These are phyloP conservation scores for Trichopus zeylanicus DNA, from an alignment of 116 monocot species.

Conservation along the genomic window DNA sequence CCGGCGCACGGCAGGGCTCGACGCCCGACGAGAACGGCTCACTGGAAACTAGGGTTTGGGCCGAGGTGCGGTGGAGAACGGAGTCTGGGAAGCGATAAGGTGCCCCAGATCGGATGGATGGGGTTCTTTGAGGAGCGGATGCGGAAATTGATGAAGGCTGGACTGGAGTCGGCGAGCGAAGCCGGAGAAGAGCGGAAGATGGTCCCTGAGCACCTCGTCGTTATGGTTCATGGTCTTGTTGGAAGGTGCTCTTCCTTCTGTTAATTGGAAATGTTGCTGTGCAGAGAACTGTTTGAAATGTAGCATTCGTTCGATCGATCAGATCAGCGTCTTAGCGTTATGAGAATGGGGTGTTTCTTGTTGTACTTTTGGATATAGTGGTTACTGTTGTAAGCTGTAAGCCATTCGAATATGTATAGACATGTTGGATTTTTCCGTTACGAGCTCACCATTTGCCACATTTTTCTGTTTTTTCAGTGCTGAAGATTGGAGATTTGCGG, in stretches of 20 bases:
- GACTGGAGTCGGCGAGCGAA: not conserved
- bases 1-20: too few species aligned
- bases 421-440: not conserved
- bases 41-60: not conserved
- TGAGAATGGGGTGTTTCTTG: too few species aligned
- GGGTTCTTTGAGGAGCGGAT: not conserved
- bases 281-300: not conserved
- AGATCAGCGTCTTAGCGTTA: too few species aligned
- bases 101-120: not conserved
- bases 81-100: not conserved
- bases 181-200: not conserved
- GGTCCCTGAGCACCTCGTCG: conserved; percentile 2
- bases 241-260: not conserved
- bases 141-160: not conserved
- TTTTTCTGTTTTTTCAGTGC: conserved; percentile 45
- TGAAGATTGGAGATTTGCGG: conserved; percentile 82
- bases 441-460: not conserved
- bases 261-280: not conserved
- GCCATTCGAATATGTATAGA: not conserved
- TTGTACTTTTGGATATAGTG: too few species aligned
- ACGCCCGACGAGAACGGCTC: not conserved
- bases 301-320: not conserved
- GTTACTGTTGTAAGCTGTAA: too few species aligned
- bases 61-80: not conserved
- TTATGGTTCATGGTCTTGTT: conserved; percentile 6